These are phyloP conservation scores for Phytophthora pistaciae DNA, from an alignment of 352 stramenopile species.

Conservation along the genomic window DNA sequence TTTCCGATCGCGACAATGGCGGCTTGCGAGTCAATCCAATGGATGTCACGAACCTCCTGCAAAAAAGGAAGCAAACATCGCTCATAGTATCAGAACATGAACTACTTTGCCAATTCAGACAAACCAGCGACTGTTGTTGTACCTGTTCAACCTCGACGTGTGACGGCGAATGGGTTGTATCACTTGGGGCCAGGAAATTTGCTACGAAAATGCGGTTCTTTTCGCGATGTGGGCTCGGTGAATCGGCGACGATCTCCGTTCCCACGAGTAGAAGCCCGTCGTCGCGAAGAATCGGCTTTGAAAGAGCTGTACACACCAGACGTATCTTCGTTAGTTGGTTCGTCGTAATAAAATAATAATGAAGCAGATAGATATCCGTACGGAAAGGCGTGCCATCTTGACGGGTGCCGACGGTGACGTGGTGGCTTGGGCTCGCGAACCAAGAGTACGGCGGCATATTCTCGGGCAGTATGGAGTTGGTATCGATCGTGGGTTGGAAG, in stretches of 20 bases:
- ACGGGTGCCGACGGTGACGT: conserved; percentile 43
- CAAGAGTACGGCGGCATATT: conserved; percentile 8
- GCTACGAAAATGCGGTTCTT: conserved; percentile 77
- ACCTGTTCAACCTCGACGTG: no score
- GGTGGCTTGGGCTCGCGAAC: conserved; percentile 18
- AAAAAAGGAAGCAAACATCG: conserved; percentile 3
- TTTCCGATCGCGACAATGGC: conserved; percentile 75
- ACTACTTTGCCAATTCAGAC: conserved; percentile 1
- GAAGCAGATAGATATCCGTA: conserved; percentile 25
- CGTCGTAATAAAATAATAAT: not conserved
- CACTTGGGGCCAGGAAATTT: conserved; percentile 47
- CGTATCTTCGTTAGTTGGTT: not conserved
- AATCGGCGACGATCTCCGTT: conserved; percentile 50
- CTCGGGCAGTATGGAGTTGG: not conserved
- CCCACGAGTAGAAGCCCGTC: conserved; percentile 80
- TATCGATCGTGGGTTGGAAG: not conserved
- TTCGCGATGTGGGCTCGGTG: conserved; percentile 2
- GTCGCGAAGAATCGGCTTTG: conserved; percentile 80
- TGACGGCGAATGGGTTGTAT: not conserved
- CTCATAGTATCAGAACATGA: not conserved
- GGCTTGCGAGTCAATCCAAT: conserved; percentile 61
- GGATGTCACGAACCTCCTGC: conserved; percentile 79
- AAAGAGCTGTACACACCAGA: conserved; percentile 54
- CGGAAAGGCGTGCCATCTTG: conserved; percentile 48
- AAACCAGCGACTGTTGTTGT: no score